phyloP scores from a whole-genome alignment of 164 flowering plant species.

The grape (Vitis vinifera) region DNA sequence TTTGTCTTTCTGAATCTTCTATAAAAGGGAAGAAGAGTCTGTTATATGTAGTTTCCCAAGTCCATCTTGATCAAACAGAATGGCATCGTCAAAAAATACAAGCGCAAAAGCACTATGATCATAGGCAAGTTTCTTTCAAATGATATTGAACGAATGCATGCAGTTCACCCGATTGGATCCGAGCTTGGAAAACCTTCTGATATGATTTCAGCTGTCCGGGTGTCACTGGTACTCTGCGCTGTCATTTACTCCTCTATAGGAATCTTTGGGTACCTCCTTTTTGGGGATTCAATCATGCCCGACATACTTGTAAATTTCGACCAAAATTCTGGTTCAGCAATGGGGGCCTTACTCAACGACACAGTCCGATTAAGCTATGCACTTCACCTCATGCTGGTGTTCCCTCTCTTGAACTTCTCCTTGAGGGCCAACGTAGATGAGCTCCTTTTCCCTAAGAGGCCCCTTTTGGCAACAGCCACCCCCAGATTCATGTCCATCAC shows the following conservation, averaged over 20 bases:
- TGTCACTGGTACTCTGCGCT: conserved; percentile 66
- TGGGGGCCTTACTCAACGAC: conserved; percentile 55
- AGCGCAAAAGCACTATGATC: too few relatives aligned
- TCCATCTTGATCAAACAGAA: too few relatives aligned
- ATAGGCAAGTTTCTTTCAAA: too few relatives aligned
- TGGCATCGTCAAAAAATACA: too few relatives aligned
- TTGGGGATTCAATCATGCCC: conserved; percentile 70
- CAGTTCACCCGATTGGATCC: conserved; percentile 83
- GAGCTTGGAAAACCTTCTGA: conserved; percentile 62
- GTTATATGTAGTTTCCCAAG: too few relatives aligned
- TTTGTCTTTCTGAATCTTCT: too few relatives aligned
- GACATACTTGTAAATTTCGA: conserved; percentile 88
- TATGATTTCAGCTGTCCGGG: conserved; percentile 61
- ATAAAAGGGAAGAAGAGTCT: too few relatives aligned
- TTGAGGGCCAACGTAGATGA: conserved; percentile 70
- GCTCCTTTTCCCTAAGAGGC: conserved; percentile 56
- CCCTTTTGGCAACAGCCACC: conserved; percentile 36
- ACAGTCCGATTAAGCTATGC: conserved; percentile 80
- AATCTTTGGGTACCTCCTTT: conserved; percentile 76
- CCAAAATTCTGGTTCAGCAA: conserved; percentile 33
- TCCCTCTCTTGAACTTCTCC: conserved; percentile 80
- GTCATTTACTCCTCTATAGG: conserved; percentile 66
- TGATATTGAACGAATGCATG: conserved; percentile 7
- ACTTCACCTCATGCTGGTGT: conserved; percentile 79
- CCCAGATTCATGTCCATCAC: conserved; percentile 56